Evolutionary conservation across 1,284 basidiomycete species (phyloP), one percentile per base, ranked within the genome.

Genomic region (Leucoagaricus sp.): DNA sequence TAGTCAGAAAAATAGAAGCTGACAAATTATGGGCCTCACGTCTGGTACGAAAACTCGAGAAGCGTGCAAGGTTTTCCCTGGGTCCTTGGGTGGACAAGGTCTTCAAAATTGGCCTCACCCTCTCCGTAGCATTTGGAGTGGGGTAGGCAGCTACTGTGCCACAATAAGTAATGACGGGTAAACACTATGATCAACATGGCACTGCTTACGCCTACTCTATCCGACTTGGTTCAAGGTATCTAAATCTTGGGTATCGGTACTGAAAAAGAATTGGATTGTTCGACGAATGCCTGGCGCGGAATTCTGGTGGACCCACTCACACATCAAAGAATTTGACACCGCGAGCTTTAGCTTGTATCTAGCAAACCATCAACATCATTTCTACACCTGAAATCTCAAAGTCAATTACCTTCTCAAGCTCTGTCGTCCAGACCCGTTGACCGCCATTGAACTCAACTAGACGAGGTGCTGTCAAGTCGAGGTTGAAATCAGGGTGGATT

Each of bases 281-380:
- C 59, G 5, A 19, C n/a, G 21, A 56, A 60, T 61, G 53, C 61
- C n/a, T n/a, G 40, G 19, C 40, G 23, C 58, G 53, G 57, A 64
- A n/a, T n/a, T n/a, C n/a, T n/a, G 57, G 55, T 45, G 53, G 57
- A n/a, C n/a, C n/a, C 25, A 38, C 56, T 72, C 71, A 95, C 93
- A 96, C 83, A 71, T 96, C 94, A 75, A 95, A 91, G 79, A 94
- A 95, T 55, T 82, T 86, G 74, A 85, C 63, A 60, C 89, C 88
- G 63, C 80, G 79, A 41, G 86, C 86, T 73, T 91, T 94, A 57
- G 86, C 82, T 65, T 85, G 75, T 60, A 95, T 90, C 91, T 94
- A 58, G 36, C 48, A 49, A 28, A 28, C 46, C 45, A 45, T 58
- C 12, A 51, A 44, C 17, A 47, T 38, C 55, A 40, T 51, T 19